Evolutionary conservation across 2,329 filamentous ascomycete genomes (phyloP).

Genomic region (Parasarocladium wereldwijsianum): DNA sequence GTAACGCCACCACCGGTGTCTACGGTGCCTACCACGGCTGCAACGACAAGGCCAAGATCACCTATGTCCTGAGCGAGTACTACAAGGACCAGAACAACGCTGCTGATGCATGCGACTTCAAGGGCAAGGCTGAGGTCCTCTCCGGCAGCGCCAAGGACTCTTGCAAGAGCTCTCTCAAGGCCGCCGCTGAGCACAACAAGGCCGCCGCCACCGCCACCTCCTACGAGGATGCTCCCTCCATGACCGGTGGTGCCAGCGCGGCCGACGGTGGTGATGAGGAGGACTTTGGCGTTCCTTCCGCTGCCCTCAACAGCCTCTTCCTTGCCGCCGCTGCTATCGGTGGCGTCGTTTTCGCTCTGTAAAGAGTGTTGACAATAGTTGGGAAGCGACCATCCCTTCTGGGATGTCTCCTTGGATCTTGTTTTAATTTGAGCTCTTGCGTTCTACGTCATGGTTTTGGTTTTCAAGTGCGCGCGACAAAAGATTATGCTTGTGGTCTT

Average conservation of each 20-base stretch:
- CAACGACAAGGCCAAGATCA: slow-evolving; percentile 52
- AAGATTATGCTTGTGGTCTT: slow-evolving; percentile 2
- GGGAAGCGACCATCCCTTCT: slow-evolving; percentile 2
- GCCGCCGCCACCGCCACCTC: slow-evolving; percentile 30
- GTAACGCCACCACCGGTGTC: slow-evolving; percentile 49
- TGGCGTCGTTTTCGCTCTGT: slow-evolving; percentile 38
- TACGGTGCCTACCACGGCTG: slow-evolving; percentile 76
- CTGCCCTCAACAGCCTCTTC: slow-evolving; percentile 23
- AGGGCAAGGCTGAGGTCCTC: slow-evolving; percentile 46
- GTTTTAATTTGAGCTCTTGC: not conserved
- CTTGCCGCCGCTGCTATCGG: slow-evolving; percentile 36
- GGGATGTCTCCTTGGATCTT: slow-evolving; percentile 2
- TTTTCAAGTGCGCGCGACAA: slow-evolving; percentile 4
- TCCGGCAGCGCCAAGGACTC: slow-evolving; percentile 27
- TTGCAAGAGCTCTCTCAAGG: slow-evolving; percentile 44
- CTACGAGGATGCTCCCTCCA: slow-evolving; percentile 16
- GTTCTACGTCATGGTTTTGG: slow-evolving; percentile 4
- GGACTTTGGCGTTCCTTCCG: slow-evolving; percentile 22
- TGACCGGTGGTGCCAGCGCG: slow-evolving; percentile 8
- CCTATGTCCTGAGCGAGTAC: slow-evolving; percentile 61
- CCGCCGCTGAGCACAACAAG: slow-evolving; percentile 44
- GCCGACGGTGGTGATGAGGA: slow-evolving; percentile 9
- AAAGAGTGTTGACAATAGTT: slow-evolving; percentile 18
- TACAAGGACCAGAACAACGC: slow-evolving; percentile 41
- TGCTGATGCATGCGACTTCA: slow-evolving; percentile 53